Base-by-base conservation (phyloP, 78 protist species). In the Mantamonas sphyraenae region DNA sequence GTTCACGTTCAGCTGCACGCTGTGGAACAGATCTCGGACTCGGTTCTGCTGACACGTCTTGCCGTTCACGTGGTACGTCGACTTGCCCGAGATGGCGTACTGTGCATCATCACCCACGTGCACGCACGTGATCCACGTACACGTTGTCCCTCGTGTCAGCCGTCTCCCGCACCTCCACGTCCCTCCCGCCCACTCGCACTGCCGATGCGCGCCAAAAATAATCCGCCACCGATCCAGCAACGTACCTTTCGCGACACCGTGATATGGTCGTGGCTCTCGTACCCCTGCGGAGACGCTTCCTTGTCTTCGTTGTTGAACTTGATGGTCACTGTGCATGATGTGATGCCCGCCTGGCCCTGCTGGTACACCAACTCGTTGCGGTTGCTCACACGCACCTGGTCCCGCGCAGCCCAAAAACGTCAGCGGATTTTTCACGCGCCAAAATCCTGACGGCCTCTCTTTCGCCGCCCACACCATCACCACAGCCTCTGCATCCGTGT, bases 1-100 rank as follows among this genome's bases (percentile, higher is more conserved):
- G 89, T 98, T 94, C 37, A 98, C 95, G 72, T 98, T 97, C 51
- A 98, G 82, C 72, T 91, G 94, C 19, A 97, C 99, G 1, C 95
- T 85, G 30, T 90, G 97, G 78, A 97, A 97, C 26, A 98, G 75
- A 66, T 96, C 84, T 53, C 85, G 82, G 26, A 98, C 98, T 3
- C 88, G 64, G 35, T 26, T 30, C 16, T 33, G 86, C 45, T 71
- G 64, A 35, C 85, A 89, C 3, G 22, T 56, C 4, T 20, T 40
- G 4, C 86, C 86, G 31, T 80, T 85, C 56, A 76, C 65, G 10
- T 22, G 30, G 33, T 67, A 76, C 47, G 47, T 71, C 12, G 17
- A n/a, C 7, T 14, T 7, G 24, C 65, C 65, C n/a, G n/a, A n/a
- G n/a, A n/a, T n/a, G n/a, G n/a, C n/a, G n/a, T n/a, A n/a, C n/a